These are phyloP conservation scores for Neonectria magnoliae DNA, from an alignment of 2,329 filamentous ascomycete genomes.

Conservation along the genomic window DNA sequence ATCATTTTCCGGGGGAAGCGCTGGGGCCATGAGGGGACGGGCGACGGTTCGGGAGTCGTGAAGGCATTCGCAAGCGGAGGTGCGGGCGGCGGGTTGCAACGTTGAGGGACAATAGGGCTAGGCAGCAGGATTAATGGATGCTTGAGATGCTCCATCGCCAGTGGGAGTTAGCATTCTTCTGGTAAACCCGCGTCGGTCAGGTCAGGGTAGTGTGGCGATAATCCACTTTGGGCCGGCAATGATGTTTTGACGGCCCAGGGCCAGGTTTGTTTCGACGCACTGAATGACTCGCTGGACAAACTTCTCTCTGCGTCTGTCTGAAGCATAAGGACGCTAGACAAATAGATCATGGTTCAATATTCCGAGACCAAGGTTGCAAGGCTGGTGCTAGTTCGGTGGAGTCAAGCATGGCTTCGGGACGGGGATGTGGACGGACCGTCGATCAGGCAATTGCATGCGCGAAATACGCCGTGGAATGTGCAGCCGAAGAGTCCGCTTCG, in stretches of 20 bases:
- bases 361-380: neutral
- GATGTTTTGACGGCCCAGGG: neutral
- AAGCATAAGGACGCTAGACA: neutral
- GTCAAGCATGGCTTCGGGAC: neutral
- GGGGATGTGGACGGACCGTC: neutral
- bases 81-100: neutral
- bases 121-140: neutral
- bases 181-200: too few relatives aligned
- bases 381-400: neutral
- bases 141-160: neutral
- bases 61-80: slow-evolving; percentile 29
- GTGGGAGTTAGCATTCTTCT: slow-evolving; percentile 14
- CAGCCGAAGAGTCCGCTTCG: slow-evolving; percentile 14
- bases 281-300: neutral
- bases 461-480: neutral
- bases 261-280: neutral
- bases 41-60: slow-evolving; percentile 5
- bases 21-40: neutral
- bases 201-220: neutral
- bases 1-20: slow-evolving; percentile 2
- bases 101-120: neutral
- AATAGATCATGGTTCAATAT: neutral
- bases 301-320: neutral
- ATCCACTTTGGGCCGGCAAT: neutral
- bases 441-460: slow-evolving; percentile 14